Evolutionary conservation across 2,329 filamentous ascomycete species (phyloP), one percentile per base, ranked within the genome.

Genomic region (Colletotrichum phormii): DNA sequence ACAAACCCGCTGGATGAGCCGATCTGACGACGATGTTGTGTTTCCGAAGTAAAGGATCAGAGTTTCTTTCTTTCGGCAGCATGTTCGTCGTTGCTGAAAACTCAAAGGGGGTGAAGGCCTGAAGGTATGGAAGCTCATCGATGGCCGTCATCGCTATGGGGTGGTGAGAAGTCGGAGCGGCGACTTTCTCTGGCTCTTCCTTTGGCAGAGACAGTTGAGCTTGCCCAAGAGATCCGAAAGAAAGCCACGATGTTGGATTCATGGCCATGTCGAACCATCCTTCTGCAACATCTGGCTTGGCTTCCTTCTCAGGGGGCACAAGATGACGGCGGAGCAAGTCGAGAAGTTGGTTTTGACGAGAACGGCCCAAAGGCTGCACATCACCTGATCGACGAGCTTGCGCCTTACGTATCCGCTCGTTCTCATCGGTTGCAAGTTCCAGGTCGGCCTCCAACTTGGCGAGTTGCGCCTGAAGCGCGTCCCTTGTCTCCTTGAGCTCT

Each of bases 101-200:
- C 0, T 84, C 85, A 15, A 97, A 86, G 0, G 92, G 90, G 0
- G 90, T 93, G 77, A 97, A 95, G 9, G 92, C 86, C 58, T 92
- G 89, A 0, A 95, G 85, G 75, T 92, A 95, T 0, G 92, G 90
- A 2, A 93, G 82, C 62, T 93, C 89, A 72, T 95, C 89, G 0
- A 87, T 84, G 1, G 92, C 86, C 0, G 89, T 86, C 82, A 95
- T 86, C 1, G 86, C 86, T 1, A 90, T 78, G 0, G 92, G 94
- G 64, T 89, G 88, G 77, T 95, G 93, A 1, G 92, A 93, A 8
- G 87, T 83, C 0, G 88, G 79, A 2, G 84, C 82, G 26, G 81
- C 80, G 5, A 82, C 78, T 3, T 83, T 77, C 4, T 84, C 42
- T n/a, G 18, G 4, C 3, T 49, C 78, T 12, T 81, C 79, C 12